phyloP scores from a whole-genome alignment of 108 stramenopile genomes.

The Halocafeteria seosinensis region DNA sequence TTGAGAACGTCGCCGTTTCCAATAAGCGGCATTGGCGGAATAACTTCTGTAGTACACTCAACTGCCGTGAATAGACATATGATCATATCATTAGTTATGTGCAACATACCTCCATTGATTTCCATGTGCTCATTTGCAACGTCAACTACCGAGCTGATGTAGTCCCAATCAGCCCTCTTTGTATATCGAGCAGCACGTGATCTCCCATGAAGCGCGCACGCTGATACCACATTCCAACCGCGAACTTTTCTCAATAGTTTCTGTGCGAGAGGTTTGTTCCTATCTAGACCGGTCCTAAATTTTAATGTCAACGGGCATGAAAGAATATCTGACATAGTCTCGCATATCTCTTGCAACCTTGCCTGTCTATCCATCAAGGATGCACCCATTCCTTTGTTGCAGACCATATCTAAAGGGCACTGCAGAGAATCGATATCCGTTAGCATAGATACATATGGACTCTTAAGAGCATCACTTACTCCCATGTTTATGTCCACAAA shows the following conservation, averaged over 20 bases:
- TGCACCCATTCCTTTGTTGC: slow-evolving; percentile 72
- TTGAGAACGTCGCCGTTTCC: slow-evolving; percentile 90
- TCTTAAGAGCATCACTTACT: too few species aligned
- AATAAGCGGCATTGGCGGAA: slow-evolving; percentile 57
- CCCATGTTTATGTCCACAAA: neutral
- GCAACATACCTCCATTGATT: neutral
- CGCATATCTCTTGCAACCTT: slow-evolving; percentile 52
- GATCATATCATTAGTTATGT: too few species aligned
- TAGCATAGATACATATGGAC: too few species aligned
- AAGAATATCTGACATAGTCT: slow-evolving; percentile 49
- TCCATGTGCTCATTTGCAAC: neutral
- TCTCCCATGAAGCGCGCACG: slow-evolving; percentile 66
- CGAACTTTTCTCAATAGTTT: slow-evolving; percentile 27
- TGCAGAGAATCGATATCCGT: slow-evolving; percentile 91
- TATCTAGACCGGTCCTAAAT: slow-evolving; percentile 88
- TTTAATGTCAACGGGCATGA: slow-evolving; percentile 76
- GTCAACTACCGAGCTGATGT: slow-evolving; percentile 52
- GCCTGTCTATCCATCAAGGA: slow-evolving; percentile 60
- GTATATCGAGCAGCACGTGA: slow-evolving; percentile 77
- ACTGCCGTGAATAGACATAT: too few species aligned
- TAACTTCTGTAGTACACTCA: slow-evolving; percentile 14
- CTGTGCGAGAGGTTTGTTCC: slow-evolving; percentile 68
- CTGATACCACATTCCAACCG: slow-evolving; percentile 9
- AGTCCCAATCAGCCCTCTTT: slow-evolving; percentile 75
- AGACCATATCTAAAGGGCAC: slow-evolving; percentile 88